Base-by-base conservation (phyloP, 345 rosid species). In the Excoecaria cochinchinensis region DNA sequence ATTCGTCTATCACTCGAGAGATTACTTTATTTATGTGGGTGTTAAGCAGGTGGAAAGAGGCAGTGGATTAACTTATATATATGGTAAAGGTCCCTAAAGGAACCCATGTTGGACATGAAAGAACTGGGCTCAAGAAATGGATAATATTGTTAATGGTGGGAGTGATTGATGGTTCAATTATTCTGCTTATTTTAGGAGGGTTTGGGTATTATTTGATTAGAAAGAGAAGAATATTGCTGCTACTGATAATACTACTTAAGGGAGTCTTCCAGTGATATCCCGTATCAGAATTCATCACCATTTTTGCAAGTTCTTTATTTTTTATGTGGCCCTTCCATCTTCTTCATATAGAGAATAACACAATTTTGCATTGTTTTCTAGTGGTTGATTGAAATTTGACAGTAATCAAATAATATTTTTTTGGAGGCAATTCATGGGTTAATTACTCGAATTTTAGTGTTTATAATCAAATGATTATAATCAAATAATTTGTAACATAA, bases 31-130 rank as follows among this genome's bases (percentile, higher is more conserved):
- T 53, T 94, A 88, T 68, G 86, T 86, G 56, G 99, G 99, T 46
- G 84, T 88, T 48, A 92, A 89, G 72, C 91, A 92, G 79, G 86
- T 86, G 17, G 84, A 84, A 12, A 79, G 57, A 40, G 89, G 82
- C 12, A 74, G 21, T 7, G 91, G 93, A 22, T 66, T 84, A 84
- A 89, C 82, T 76, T n/a, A n/a, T n/a, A n/a, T 92, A 87, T 57
- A 84, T 94, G 87, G 93, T 94, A 10, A 94, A 94, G 89, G 86
- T 89, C 40, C 89, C 86, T 0, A 91, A 86, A 82, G 95, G 97
- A 65, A 81, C 77, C 21, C 80, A 72, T 17, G 50, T 77, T 15
- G 73, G 77, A 51, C 84, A 62, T 36, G 85, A 77, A 72, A 88
- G 84, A 58, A 71, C 89, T 0, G 85, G 81, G 66, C 71, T 89